Conservation (phyloP, 768 basidiomycete species). For the Pisolithus tinctorius region DNA sequence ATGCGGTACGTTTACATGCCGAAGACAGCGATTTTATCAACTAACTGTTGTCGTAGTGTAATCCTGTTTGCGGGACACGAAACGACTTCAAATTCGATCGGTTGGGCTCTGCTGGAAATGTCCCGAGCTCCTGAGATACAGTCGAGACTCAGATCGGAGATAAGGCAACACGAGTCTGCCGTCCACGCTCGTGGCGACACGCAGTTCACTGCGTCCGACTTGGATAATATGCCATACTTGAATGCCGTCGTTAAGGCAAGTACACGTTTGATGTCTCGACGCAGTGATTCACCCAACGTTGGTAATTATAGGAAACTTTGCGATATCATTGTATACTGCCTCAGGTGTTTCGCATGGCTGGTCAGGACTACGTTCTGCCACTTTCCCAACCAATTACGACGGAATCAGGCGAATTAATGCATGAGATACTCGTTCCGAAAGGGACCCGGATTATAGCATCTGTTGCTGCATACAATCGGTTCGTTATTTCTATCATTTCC, state of each 20-base stretch:
- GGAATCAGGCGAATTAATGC: conserved; percentile 36
- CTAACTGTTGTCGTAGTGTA: conserved; percentile 22
- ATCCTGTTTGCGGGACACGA: conserved; percentile 50
- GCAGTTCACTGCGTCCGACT: conserved; percentile 35
- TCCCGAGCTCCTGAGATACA: conserved; percentile 54
- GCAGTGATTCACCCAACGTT: no score
- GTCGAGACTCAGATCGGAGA: conserved; percentile 53
- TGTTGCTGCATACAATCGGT: conserved; percentile 52
- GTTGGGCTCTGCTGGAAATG: conserved; percentile 61
- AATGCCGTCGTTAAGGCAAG: conserved; percentile 38
- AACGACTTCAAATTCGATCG: conserved; percentile 51
- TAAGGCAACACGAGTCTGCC: conserved; percentile 18
- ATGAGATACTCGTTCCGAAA: conserved; percentile 41
- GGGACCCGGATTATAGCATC: conserved; percentile 47
- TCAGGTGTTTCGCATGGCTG: conserved; percentile 43
- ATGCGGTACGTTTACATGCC: not conserved
- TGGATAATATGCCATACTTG: conserved; percentile 46
- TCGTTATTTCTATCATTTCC: not conserved
- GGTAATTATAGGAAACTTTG: no score
- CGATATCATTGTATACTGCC: conserved; percentile 45
- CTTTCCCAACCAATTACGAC: conserved; percentile 47
- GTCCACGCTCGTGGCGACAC: conserved; percentile 32
- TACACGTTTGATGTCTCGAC: not conserved
- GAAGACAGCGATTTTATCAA: not conserved
- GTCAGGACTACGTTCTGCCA: conserved; percentile 51